These are phyloP conservation scores for Ceratorhiza oryzae-sativae DNA, from an alignment of 1,284 basidiomycete species.

Conservation along the genomic window DNA sequence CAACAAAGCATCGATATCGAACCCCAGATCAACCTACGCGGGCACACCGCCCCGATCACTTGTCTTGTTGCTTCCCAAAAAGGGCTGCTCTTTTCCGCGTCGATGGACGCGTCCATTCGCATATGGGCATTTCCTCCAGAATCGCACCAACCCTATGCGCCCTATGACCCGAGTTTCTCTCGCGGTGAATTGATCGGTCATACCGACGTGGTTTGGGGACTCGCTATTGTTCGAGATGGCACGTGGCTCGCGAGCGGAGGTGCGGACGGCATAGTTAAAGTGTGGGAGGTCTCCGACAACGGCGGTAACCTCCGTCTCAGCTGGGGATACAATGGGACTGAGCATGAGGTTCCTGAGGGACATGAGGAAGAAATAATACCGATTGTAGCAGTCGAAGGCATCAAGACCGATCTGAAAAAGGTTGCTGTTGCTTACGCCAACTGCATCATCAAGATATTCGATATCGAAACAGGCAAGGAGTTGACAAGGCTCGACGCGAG, in stretches of 20 bases:
- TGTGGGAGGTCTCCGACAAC: conserved; percentile 81
- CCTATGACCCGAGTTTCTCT: conserved; percentile 80
- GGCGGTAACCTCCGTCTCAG: conserved; percentile 66
- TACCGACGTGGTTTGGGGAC: conserved; percentile 94
- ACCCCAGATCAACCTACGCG: conserved; percentile 89
- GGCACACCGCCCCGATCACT: conserved; percentile 93
- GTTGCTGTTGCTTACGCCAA: conserved; percentile 92
- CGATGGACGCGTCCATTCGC: conserved; percentile 90
- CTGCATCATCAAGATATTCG: conserved; percentile 88
- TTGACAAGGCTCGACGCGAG: conserved; percentile 72
- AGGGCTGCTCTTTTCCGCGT: conserved; percentile 86
- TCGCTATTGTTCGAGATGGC: conserved; percentile 79
- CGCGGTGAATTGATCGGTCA: conserved; percentile 88
- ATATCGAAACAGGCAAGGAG: conserved; percentile 86
- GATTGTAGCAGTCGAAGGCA: conserved; percentile 64
- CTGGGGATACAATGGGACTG: conserved; percentile 80
- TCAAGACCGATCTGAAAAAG: conserved; percentile 79
- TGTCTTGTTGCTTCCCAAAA: conserved; percentile 84
- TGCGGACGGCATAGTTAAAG: conserved; percentile 90
- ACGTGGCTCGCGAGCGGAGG: conserved; percentile 86
- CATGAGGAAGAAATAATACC: conserved; percentile 55
- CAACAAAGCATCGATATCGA: conserved; percentile 81
- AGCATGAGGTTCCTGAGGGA: conserved; percentile 52
- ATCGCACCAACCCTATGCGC: conserved; percentile 82
- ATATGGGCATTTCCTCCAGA: conserved; percentile 83